Conservation (phyloP, 306 rosid genomes). For the Astragalus membranaceus region DNA sequence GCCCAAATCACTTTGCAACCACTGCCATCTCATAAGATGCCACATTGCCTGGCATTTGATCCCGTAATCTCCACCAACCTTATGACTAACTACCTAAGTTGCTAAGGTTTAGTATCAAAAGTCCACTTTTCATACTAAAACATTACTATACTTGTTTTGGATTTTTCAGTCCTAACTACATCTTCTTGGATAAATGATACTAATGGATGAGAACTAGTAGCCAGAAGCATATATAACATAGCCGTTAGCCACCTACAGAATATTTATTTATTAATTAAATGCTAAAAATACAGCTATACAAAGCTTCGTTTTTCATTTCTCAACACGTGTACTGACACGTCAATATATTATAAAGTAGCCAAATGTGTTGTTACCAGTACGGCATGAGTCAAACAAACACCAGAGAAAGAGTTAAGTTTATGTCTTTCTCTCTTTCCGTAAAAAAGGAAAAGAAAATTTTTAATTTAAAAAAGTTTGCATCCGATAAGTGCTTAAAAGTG, state of each 20-base stretch:
- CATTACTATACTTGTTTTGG: background rate
- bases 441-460: background rate
- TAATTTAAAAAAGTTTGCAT: background rate
- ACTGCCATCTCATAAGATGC: conserved; percentile 23
- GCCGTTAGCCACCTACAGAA: conserved; percentile 6
- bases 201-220: background rate
- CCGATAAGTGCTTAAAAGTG: background rate
- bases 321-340: background rate
- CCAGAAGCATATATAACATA: background rate
- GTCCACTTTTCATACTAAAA: background rate
- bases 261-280: background rate
- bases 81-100: background rate
- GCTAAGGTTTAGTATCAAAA: no score
- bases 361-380: conserved; percentile 9
- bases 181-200: background rate
- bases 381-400: background rate
- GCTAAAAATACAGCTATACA: background rate
- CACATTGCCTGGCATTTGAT: conserved; percentile 27
- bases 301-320: background rate
- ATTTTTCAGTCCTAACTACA: no score
- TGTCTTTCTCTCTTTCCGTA: background rate
- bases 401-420: background rate
- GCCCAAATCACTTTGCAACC: conserved; percentile 21
- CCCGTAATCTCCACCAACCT: conserved; percentile 20
- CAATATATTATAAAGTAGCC: background rate